Evolutionary conservation across 192 early-diverging fungal genomes (phyloP), one percentile per base, ranked within the genome.

Genomic region (Spinellus fusiger): DNA sequence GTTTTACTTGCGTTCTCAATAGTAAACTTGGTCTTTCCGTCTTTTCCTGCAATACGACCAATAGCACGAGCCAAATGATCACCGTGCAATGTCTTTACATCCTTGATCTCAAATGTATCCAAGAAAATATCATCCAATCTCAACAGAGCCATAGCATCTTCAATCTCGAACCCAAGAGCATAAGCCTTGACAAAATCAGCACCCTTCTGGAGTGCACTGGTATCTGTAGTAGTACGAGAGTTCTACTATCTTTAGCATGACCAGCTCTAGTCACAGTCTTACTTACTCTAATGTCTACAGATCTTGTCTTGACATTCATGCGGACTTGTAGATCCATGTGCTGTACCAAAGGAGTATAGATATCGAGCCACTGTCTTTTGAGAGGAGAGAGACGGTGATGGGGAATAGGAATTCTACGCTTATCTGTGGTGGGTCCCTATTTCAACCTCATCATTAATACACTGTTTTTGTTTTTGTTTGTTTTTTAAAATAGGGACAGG

Each of bases 1-100:
- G 95, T 99, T 69, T 95, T 91, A 48, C 89, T 92, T 8, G 93
- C 86, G 70, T 99, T 99, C 71, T 99, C 96, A 61, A 99, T 99
- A 4, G 96, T 92, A 60, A 87, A 96, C 68, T 95, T 94, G 7
- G 94, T 96, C 69, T 95, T 94, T 48, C 96, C 96, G 60, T 95
- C 91, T 73, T 95, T 93, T 46, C 96, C 96, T 22, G 95, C 95
- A 79, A 99, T 93, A 66, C 96, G 92, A 61, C 96, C 96, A 68
- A 99, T 95, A 16, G 96, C 96, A 56, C 96, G 87, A 20, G 92
- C 90, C 73, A 99, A 75, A 73, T 99, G 93, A 71, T 99, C 96
- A 26, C 94, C 95, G 37, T 86, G 82, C 38, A 99, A 73, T 5
- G 92, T 96, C 79, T 95, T 95, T 28, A 99, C 84, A 74, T 99